Percentiles rank a stretch among this genome's conserved stretches.
Evolutionary conservation across 2,329 filamentous ascomycete genomes (phyloP).

Genomic region (Venturia carpophila): DNA sequence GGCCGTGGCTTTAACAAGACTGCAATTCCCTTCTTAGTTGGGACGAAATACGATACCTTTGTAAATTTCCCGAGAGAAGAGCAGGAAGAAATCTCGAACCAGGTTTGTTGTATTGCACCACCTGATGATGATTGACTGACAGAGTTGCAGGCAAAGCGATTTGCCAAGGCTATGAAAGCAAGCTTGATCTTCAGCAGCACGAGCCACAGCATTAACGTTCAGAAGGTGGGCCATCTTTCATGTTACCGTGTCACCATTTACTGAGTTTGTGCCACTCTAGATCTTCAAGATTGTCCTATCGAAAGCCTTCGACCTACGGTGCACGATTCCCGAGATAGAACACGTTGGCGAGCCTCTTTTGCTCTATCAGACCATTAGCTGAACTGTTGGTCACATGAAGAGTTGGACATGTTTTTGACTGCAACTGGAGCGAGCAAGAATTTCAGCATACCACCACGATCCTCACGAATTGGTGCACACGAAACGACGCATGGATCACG

Average conservation of each 20-base stretch:
- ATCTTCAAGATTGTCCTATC: constrained; percentile 99
- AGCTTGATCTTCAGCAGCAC: constrained; percentile 98
- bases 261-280: constrained; percentile 39
- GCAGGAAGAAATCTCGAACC: constrained; percentile 96
- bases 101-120: constrained; percentile 48
- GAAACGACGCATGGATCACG: constrained; percentile 11
- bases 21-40: constrained; percentile 94
- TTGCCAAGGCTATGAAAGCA: constrained; percentile 97
- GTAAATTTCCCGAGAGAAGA: constrained; percentile 97
- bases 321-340: constrained; percentile 97
- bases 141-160: constrained; percentile 66
- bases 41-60: constrained; percentile 98
- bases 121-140: constrained; percentile 7
- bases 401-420: background rate
- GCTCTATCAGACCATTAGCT: constrained; percentile 55
- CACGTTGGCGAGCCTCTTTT: constrained; percentile 93
- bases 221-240: constrained; percentile 62
- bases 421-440: background rate
- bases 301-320: constrained; percentile 97
- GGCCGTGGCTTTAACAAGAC: constrained; percentile 99
- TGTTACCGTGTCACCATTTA: background rate
- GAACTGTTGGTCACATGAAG: background rate
- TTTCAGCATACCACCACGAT: background rate
- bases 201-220: constrained; percentile 98
- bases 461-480: background rate